phyloP scores from a whole-genome alignment of 352 stramenopile species.

The Globisporangium solare region DNA sequence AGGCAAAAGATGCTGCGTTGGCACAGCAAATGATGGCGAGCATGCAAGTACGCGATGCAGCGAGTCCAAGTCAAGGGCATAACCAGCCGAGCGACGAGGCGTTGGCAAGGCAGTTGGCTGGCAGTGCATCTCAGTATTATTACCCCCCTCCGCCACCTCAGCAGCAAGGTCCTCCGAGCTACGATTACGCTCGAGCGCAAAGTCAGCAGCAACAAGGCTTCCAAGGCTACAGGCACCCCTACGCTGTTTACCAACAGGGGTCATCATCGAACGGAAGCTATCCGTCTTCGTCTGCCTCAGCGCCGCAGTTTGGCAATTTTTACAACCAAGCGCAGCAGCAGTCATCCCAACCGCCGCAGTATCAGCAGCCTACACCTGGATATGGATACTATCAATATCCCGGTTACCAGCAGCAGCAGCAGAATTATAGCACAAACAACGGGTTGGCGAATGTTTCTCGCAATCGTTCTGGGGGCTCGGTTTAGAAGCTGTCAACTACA shows the following conservation, averaged over 20 bases:
- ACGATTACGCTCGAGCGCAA: conserved; percentile 28
- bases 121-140: conserved; percentile 36
- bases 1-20: conserved; percentile 43
- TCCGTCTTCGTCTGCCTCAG: conserved; percentile 24
- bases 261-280: conserved; percentile 22
- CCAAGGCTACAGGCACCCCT: conserved; percentile 23
- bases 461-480: too few relatives aligned
- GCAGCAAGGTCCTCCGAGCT: conserved; percentile 23
- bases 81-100: conserved; percentile 37
- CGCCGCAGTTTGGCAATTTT: conserved; percentile 34
- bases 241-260: conserved; percentile 36
- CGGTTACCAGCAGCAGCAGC: conserved; percentile 16
- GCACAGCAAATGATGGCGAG: conserved; percentile 75
- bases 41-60: conserved; percentile 33
- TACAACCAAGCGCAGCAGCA: conserved; percentile 33
- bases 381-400: conserved; percentile 49
- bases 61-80: background rate
- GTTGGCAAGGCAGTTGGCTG: conserved; percentile 51
- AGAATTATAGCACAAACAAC: too few relatives aligned
- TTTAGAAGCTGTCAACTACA: too few relatives aligned
- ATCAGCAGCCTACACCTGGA: conserved; percentile 8
- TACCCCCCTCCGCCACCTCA: conserved; percentile 6
- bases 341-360: conserved; percentile 7
- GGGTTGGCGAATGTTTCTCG: too few relatives aligned
- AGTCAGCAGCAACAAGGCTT: conserved; percentile 24